Evolutionary conservation across 805 yeast genomes (phyloP), one percentile per base, ranked within the genome.

Genomic region (Metschnikowia proteae): DNA sequence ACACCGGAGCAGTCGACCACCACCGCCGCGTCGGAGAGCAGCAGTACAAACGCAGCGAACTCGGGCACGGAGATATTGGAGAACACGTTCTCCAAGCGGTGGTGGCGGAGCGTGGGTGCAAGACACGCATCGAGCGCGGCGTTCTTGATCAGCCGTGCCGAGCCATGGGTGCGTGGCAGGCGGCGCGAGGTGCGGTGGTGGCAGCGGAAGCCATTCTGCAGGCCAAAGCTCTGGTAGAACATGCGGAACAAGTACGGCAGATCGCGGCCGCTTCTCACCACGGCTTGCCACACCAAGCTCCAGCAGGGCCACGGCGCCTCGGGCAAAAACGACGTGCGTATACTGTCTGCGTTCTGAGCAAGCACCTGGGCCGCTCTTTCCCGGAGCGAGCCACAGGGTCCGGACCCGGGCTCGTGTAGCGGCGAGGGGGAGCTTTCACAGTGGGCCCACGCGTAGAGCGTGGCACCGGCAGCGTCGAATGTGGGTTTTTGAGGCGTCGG

Each of bases 51-150:
- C 6, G 43, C 11, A 2, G 52, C 54, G 3, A 71, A 40, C 13
- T 64, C 66, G 17, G 36, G 25, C 3, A 70, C 36, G 22, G 55
- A 48, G 8, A 67, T 55, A 48, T 71, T 71, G 23, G 59, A 51
- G 47, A 66, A 70, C 5, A 73, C 35, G 41, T 63, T 70, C 38
- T 72, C 76, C 26, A 73, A 43, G 35, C 77, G 52, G 58, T 72
- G 74, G 37, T 33, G 42, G 22, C 46, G 43, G 26, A 49, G 32
- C 13, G 47, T 46, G 25, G 64, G 60, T 17, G 58, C 46, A 7
- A 53, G 48, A 23, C 52, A 48, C 40, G 52, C 46, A 17, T 34
- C 35, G 53, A 56, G 54, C 11, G 58, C 52, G 10, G 48, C 46
- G 25, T 54, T 44, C 31, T 33, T 42, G 31, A 33, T 17, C 38